phyloP scores from a whole-genome alignment of 2,329 filamentous ascomycete species.

The Fusarium sp. region DNA sequence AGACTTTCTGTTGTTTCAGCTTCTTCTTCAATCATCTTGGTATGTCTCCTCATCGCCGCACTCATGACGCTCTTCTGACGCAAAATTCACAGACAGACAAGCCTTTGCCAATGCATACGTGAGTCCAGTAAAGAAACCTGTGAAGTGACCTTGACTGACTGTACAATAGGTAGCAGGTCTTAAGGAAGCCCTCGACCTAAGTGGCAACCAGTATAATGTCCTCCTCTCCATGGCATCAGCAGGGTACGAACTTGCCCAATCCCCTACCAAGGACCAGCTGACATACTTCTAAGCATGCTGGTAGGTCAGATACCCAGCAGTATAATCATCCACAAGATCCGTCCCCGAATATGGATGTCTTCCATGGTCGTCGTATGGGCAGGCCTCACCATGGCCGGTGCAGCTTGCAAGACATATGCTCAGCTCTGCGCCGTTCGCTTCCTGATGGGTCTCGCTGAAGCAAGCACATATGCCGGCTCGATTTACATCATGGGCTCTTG shows the following conservation, averaged over 20 bases:
- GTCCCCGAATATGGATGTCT: slow-evolving; percentile 67
- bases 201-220: slow-evolving; percentile 51
- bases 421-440: slow-evolving; percentile 44
- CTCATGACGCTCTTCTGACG: neutral
- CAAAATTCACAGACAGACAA: neutral
- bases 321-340: slow-evolving; percentile 67
- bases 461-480: slow-evolving; percentile 44
- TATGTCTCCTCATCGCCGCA: fast-evolving
- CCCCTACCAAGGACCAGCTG: fast-evolving
- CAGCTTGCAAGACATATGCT: slow-evolving; percentile 44
- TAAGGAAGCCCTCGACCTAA: slow-evolving; percentile 54
- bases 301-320: slow-evolving; percentile 67
- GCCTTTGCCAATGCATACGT: slow-evolving; percentile 35
- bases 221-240: slow-evolving; percentile 42
- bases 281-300: slow-evolving; percentile 43
- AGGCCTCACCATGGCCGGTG: slow-evolving; percentile 57
- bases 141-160: fast-evolving
- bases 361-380: slow-evolving; percentile 69
- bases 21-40: slow-evolving; percentile 34
- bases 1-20: slow-evolving; percentile 31
- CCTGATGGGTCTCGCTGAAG: slow-evolving; percentile 40
- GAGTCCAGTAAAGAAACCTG: fast-evolving
- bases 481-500: slow-evolving; percentile 56
- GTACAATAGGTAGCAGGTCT: slow-evolving; percentile 50
- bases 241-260: slow-evolving; percentile 33